phyloP scores from a whole-genome alignment of 2,329 filamentous ascomycete genomes.

The Fusarium hainanense region DNA sequence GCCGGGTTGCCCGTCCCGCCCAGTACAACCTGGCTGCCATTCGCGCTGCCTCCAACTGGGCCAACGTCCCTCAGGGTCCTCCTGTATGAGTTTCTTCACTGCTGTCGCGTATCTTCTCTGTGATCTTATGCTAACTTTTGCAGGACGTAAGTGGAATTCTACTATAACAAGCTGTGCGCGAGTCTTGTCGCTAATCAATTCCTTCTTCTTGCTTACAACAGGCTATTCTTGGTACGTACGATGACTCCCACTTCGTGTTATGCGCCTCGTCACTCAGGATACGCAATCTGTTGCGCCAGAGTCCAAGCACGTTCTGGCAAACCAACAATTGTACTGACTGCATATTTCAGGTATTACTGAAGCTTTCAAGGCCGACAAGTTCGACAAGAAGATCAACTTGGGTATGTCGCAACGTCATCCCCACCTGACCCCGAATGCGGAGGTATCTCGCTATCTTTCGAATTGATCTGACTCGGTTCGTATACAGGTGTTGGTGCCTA shows the following conservation, averaged over 20 bases:
- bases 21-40: conserved; percentile 52
- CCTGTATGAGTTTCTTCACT: conserved; percentile 71
- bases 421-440: conserved; percentile 10
- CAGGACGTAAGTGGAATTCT: conserved; percentile 53
- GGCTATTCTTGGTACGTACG: conserved; percentile 77
- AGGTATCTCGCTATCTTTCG: conserved; percentile 28
- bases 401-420: conserved; percentile 63
- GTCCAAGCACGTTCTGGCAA: conserved; percentile 21
- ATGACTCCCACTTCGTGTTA: conserved; percentile 35
- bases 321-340: conserved; percentile 40
- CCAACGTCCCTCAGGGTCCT: conserved; percentile 91
- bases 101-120: conserved; percentile 24
- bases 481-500: conserved; percentile 89
- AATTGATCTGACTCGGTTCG: conserved; percentile 36
- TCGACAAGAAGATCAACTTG: conserved; percentile 97
- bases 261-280: conserved; percentile 25
- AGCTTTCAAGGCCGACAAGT: conserved; percentile 97
- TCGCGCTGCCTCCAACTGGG: conserved; percentile 83
- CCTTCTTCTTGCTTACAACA: conserved; percentile 50
- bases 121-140: conserved; percentile 34
- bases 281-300: conserved; percentile 13
- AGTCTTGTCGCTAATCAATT: conserved; percentile 41
- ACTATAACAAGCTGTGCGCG: conserved; percentile 13
- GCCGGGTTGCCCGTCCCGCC: conserved; percentile 59
- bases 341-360: conserved; percentile 81